Percentiles rank a stretch among this genome's conserved stretches.
Conservation (phyloP, 352 stramenopile species). For the Phytophthora colocasiae region DNA sequence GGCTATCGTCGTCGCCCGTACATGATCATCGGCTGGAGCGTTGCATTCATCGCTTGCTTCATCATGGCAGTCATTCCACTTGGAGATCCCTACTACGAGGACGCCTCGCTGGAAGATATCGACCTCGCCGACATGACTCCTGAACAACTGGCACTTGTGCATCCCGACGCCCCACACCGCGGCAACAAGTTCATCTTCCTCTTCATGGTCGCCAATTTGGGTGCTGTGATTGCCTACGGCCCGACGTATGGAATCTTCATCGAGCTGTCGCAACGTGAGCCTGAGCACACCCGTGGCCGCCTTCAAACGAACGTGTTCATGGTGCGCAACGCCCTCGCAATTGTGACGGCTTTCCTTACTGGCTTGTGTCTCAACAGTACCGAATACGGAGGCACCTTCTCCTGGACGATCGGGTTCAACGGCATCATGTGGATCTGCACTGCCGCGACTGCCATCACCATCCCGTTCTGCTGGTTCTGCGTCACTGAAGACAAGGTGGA, state of each 20-base stretch:
- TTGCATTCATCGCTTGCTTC: slow-evolving; percentile 40
- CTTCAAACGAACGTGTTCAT: slow-evolving; percentile 50
- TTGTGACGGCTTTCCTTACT: slow-evolving; percentile 46
- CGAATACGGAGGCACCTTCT: slow-evolving; percentile 58
- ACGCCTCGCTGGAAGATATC: slow-evolving; percentile 34
- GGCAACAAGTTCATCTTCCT: slow-evolving; percentile 26
- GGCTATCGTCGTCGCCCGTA: slow-evolving; percentile 82
- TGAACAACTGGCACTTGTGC: slow-evolving; percentile 40
- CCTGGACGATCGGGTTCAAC: slow-evolving; percentile 49
- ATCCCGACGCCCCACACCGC: slow-evolving; percentile 39
- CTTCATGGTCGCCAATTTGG: slow-evolving; percentile 14
- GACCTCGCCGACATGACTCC: slow-evolving; percentile 35
- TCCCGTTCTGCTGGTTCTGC: slow-evolving; percentile 50
- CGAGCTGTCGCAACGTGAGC: slow-evolving; percentile 25
- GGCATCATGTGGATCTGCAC: slow-evolving; percentile 50
- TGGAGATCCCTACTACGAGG: slow-evolving; percentile 50
- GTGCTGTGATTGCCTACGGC: slow-evolving; percentile 11
- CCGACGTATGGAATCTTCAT: slow-evolving; percentile 27
- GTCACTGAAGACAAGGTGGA: slow-evolving; percentile 43
- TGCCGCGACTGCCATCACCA: slow-evolving; percentile 24
- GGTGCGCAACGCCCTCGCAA: slow-evolving; percentile 26
- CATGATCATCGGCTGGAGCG: slow-evolving; percentile 64
- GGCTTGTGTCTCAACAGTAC: slow-evolving; percentile 51
- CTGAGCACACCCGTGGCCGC: slow-evolving; percentile 19
- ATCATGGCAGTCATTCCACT: slow-evolving; percentile 53